Evolutionary conservation across 2,329 filamentous ascomycete genomes (phyloP).

Genomic region (Neurospora sp.): DNA sequence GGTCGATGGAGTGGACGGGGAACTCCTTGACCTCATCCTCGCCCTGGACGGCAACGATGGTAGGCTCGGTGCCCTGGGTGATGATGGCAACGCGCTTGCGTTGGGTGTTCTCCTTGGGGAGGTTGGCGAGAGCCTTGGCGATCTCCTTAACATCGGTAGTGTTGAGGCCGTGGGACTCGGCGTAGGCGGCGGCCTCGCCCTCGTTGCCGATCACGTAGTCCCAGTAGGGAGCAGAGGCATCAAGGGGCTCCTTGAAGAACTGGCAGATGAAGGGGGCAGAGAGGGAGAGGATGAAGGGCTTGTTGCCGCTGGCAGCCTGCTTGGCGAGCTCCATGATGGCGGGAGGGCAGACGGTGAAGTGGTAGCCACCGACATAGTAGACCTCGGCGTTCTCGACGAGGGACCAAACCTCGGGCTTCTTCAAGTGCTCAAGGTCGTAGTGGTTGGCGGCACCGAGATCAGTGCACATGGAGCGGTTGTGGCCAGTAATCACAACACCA

Average conservation of each 20-base stretch:
- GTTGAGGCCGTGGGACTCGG: slow-evolving; percentile 65
- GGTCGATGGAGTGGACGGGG: slow-evolving; percentile 69
- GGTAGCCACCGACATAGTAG: slow-evolving; percentile 93
- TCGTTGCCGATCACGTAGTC: slow-evolving; percentile 97
- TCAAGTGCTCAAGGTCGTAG: slow-evolving; percentile 90
- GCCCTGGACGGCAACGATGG: slow-evolving; percentile 69
- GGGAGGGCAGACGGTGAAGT: slow-evolving; percentile 89
- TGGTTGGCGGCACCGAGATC: slow-evolving; percentile 94
- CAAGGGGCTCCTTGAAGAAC: slow-evolving; percentile 95
- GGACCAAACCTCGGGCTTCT: slow-evolving; percentile 83
- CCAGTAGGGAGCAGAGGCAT: slow-evolving; percentile 80
- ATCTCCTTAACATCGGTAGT: slow-evolving; percentile 76
- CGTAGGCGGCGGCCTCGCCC: slow-evolving; percentile 82
- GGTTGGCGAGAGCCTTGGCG: slow-evolving; percentile 71
- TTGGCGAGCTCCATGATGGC: slow-evolving; percentile 85
- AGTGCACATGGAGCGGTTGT: slow-evolving; percentile 90
- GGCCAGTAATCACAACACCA: slow-evolving; percentile 91
- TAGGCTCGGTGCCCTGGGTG: slow-evolving; percentile 89
- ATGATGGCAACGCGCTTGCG: slow-evolving; percentile 80
- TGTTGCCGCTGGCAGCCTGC: slow-evolving; percentile 82
- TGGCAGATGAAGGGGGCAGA: slow-evolving; percentile 92
- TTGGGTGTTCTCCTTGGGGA: slow-evolving; percentile 85
- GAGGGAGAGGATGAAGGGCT: slow-evolving; percentile 83
- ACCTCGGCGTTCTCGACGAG: slow-evolving; percentile 79
- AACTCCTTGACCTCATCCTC: slow-evolving; percentile 63